Conservation (phyloP, 768 basidiomycete genomes). For the Termitomyces sp. region DNA sequence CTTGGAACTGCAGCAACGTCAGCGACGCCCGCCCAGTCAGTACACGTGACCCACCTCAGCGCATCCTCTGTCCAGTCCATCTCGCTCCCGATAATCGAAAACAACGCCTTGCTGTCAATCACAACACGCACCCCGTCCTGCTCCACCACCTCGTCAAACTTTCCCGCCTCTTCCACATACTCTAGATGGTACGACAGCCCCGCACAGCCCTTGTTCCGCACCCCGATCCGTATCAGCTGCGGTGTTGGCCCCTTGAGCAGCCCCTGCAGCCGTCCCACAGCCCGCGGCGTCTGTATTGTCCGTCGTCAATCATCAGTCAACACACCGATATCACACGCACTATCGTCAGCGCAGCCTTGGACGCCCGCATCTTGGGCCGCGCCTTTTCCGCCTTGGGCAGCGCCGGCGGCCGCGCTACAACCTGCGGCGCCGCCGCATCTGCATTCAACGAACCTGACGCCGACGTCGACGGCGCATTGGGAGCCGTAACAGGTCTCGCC, state of each 20-base stretch:
- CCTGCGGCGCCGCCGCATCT: slow-evolving; percentile 65
- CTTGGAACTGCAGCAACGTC: slow-evolving; percentile 49
- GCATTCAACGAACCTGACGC: slow-evolving; percentile 35
- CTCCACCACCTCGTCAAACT: slow-evolving; percentile 94
- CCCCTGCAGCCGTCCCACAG: slow-evolving; percentile 65
- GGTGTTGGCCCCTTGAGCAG: slow-evolving; percentile 81
- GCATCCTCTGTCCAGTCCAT: slow-evolving; percentile 98
- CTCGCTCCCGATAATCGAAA: slow-evolving; percentile 96
- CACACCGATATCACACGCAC: slow-evolving; percentile 34
- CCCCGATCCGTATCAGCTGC: slow-evolving; percentile 90
- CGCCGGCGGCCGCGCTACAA: slow-evolving; percentile 67
- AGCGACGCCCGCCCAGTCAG: background rate
- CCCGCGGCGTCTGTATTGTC: slow-evolving; percentile 62
- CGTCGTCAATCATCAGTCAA: background rate
- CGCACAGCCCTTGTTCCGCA: slow-evolving; percentile 97
- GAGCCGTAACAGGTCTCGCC: background rate
- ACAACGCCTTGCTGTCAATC: slow-evolving; percentile 94
- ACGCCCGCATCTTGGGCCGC: slow-evolving; percentile 59
- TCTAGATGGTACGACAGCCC: slow-evolving; percentile 86
- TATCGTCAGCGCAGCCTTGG: slow-evolving; percentile 74
- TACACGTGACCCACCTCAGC: slow-evolving; percentile 49
- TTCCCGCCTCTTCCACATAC: slow-evolving; percentile 84
- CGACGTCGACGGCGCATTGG: background rate
- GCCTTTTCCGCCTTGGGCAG: slow-evolving; percentile 58
- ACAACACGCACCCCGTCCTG: slow-evolving; percentile 93